A percentile compares a stretch with the other conserved stretches of the same genome.
Evolutionary conservation across 179 eudicot genomes (phyloP).

Genomic region (Beta lomatogona): DNA sequence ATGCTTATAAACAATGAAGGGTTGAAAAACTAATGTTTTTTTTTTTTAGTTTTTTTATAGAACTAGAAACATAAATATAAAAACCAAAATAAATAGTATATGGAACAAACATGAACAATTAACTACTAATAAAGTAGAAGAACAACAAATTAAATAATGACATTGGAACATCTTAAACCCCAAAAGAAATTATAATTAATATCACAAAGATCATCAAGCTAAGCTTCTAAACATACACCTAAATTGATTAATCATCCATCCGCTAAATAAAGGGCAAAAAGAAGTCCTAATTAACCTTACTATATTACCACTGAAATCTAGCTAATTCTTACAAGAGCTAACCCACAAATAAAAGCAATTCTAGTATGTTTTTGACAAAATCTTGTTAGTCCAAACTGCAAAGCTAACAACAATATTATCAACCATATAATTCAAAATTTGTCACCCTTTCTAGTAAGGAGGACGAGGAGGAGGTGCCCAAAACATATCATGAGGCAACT

Average conservation of each 20-base stretch:
- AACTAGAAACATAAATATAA: too few relatives aligned
- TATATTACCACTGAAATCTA: background rate
- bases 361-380: conserved; percentile 7
- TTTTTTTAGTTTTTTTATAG: too few relatives aligned
- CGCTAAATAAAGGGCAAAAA: conserved; percentile 4
- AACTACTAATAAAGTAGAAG: background rate
- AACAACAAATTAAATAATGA: conserved; percentile 2
- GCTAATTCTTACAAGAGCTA: conserved; percentile 26
- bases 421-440: conserved; percentile 8
- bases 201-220: conserved; percentile 24
- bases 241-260: background rate
- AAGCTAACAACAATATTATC: conserved; percentile 24
- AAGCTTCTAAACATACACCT: background rate
- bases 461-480: conserved; percentile 57
- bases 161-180: conserved; percentile 11
- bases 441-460: conserved; percentile 25
- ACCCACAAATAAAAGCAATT: background rate
- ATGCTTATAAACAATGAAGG: too few relatives aligned
- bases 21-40: too few relatives aligned
- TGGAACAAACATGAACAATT: too few relatives aligned
- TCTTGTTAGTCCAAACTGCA: conserved; percentile 27
- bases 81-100: too few relatives aligned
- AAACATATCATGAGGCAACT: conserved; percentile 52
- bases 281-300: conserved; percentile 5
- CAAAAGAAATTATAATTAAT: conserved; percentile 3